Evolutionary conservation across 2,329 filamentous ascomycete genomes (phyloP), one percentile per base, ranked within the genome.

Genomic region (Incumbomyces lentus): DNA sequence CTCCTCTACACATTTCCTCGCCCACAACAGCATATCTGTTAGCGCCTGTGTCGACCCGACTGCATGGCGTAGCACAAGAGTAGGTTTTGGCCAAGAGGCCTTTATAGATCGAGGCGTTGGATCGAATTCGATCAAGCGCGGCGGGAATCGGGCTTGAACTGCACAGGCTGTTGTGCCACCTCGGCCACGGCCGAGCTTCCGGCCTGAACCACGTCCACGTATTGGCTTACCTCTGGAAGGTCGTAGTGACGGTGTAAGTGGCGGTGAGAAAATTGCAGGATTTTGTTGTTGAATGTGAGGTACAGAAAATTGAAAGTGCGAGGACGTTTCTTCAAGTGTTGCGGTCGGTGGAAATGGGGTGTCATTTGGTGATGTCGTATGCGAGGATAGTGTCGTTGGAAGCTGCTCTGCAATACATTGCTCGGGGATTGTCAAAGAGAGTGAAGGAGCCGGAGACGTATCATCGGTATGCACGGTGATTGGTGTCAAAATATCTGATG

Each of bases 91-190:
- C 19, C 13, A 31, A 12, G 12, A 12, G 17, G 13, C 12, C 11
- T 45, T 19, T 14, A 45, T 37, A 8, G 19, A 37, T 14, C 42
- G 33, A n/a, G 42, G 33, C 8, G 16, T 16, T 5, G 17, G 11
- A 13, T 45, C 22, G 16, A 45, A 45, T n/a, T 37, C 33, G 19
- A 45, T 22, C 4, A 45, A 13, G 29, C 17, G 33, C 14, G 42
- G 34, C 10, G 33, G 22, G 3, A 19, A 18, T 14, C 30, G 33
- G 19, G 4, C 33, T 35, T 4, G 33, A 11, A 35, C n/a, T n/a
- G n/a, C 16, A n/a, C 4, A 6, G 4, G 12, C 12, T 35, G 33
- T 12, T 6, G 13, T n/a, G 13, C 13, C 13, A 11, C 33, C 16
- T 35, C 33, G 13, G 11, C 13, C 33, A 11, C 33, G 22, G 22